Evolutionary conservation across 352 stramenopile genomes (phyloP).

Genomic region (Plasmopara viticola): DNA sequence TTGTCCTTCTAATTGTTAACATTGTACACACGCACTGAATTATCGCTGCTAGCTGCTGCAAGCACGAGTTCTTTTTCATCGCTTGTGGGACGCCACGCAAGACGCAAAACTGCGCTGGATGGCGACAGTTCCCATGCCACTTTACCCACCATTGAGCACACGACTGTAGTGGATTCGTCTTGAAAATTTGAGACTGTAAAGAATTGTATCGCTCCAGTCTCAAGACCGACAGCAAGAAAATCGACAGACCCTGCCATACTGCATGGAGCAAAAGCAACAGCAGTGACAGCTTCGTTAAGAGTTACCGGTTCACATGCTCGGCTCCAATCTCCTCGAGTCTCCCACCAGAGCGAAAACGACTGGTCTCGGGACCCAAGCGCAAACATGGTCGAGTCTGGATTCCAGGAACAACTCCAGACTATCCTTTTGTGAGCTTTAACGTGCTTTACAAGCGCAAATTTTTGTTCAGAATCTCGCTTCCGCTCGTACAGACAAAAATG

Average conservation of each 20-base stretch:
- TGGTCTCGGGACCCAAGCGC: slow-evolving; percentile 61
- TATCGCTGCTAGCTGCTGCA: slow-evolving; percentile 41
- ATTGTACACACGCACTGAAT: slow-evolving; percentile 46
- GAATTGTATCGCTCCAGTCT: slow-evolving; percentile 45
- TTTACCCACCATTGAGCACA: slow-evolving; percentile 5
- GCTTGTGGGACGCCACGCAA: slow-evolving; percentile 36
- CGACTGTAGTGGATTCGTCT: background rate
- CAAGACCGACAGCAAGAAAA: slow-evolving; percentile 49
- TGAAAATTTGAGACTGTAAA: slow-evolving; percentile 16
- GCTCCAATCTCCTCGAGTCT: slow-evolving; percentile 17
- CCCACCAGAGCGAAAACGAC: slow-evolving; percentile 48
- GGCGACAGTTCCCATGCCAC: slow-evolving; percentile 23
- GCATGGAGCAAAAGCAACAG: slow-evolving; percentile 49
- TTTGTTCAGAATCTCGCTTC: slow-evolving; percentile 8
- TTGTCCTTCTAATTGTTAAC: background rate
- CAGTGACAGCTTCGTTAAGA: slow-evolving; percentile 46
- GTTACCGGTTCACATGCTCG: slow-evolving; percentile 15
- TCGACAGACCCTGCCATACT: slow-evolving; percentile 7
- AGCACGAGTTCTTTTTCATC: slow-evolving; percentile 11
- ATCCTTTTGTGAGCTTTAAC: slow-evolving; percentile 73
- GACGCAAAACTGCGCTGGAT: slow-evolving; percentile 36
- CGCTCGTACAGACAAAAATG: slow-evolving; percentile 64
- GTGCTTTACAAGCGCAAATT: slow-evolving; percentile 36
- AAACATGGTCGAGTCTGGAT: slow-evolving; percentile 51
- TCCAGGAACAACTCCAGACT: slow-evolving; percentile 76